Evolutionary conservation across 164 flowering plant genomes (phyloP), one percentile per base, ranked within the genome.

Genomic region (Macadamia tetraphylla): DNA sequence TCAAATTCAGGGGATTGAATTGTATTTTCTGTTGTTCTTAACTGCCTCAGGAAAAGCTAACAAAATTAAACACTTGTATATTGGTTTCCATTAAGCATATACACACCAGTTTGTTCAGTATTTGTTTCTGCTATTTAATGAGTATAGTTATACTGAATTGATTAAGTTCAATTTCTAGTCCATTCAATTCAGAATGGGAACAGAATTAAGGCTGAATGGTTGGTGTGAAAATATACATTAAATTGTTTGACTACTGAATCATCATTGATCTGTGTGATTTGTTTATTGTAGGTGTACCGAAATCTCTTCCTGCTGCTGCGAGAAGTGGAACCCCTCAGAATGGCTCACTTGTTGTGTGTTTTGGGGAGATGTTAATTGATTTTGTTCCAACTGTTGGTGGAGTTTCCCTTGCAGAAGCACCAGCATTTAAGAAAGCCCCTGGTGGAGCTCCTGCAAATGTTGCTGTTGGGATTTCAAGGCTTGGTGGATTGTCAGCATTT

Each of bases 361-460:
- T 92, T 73, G 98, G 98, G 10, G 98, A 92, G 70, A 84, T 92
- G 89, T 72, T 92, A 79, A 86, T 92, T 30, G 98, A 92, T 65
- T 90, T 92, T 75, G 94, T 92, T 4, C 96, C 98, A 9, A 85
- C 90, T 9, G 87, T 85, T 29, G 72, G 69, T 58, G 96, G 96
- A 58, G 92, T 90, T 56, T 87, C 98, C 29, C 86, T 92, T 11
- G 92, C 98, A 11, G 94, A 92, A 73, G 96, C 98, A 57, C 96
- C 92, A 17, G 88, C 89, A 32, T 92, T 92, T 70, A 77, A 82
- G 79, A 88, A 90, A 76, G 88, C 96, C 62, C 83, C 96, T 31
- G 96, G 98, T 55, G 96, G 98, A 62, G 98, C 98, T 70, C 98
- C 98, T 74, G 96, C 98, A 48, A 92, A 92, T 79, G 98, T 90